phyloP scores from a whole-genome alignment of 108 stramenopile genomes.

The Fragilariopsis cylindrus region DNA sequence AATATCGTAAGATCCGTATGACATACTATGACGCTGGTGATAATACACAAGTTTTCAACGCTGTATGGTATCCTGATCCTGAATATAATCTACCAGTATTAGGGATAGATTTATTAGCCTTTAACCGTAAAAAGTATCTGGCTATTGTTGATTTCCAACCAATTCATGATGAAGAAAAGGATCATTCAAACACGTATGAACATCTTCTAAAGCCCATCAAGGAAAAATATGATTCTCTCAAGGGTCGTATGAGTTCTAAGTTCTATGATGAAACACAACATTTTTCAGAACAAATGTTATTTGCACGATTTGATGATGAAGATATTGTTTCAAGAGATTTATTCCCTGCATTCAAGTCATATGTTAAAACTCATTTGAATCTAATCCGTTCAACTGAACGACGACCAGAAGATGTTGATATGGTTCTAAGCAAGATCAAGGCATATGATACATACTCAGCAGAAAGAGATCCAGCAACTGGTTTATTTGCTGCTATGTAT shows the following conservation, averaged over 20 bases:
- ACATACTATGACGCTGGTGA: conserved; percentile 97
- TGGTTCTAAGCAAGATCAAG: background rate
- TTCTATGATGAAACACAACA: conserved; percentile 95
- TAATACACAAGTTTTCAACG: conserved; percentile 94
- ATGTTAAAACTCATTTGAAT: conserved; percentile 72
- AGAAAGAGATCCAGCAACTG: conserved; percentile 93
- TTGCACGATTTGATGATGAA: conserved; percentile 87
- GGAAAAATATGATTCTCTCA: conserved; percentile 79
- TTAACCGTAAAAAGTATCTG: conserved; percentile 90
- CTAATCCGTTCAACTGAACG: conserved; percentile 42
- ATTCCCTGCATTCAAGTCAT: conserved; percentile 84
- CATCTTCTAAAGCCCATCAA: conserved; percentile 83
- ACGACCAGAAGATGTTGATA: conserved; percentile 16
- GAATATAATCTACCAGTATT: conserved; percentile 92
- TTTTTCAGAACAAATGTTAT: conserved; percentile 93
- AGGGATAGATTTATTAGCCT: conserved; percentile 90
- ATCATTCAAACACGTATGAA: conserved; percentile 66
- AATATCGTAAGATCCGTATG: conserved; percentile 91
- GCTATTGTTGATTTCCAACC: conserved; percentile 96
- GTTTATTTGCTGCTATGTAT: conserved; percentile 92
- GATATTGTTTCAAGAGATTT: conserved; percentile 65
- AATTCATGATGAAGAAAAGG: conserved; percentile 73
- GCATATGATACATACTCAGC: conserved; percentile 34
- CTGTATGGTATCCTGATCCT: conserved; percentile 89
- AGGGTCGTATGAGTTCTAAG: conserved; percentile 86